Conservation (phyloP, 345 rosid genomes). For the Euclidium syriacum region DNA sequence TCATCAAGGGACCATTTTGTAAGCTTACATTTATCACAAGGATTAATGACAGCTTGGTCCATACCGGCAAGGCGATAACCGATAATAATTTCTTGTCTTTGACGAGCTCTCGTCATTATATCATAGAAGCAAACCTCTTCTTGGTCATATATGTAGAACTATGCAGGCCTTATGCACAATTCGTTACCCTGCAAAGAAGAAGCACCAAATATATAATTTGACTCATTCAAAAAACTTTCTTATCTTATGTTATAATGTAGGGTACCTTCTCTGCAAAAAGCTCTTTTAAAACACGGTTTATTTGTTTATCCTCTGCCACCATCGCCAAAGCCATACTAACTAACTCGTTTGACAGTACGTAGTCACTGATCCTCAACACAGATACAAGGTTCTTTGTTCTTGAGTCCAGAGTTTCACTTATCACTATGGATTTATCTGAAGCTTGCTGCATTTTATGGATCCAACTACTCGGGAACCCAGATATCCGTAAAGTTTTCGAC, state of each 20-base stretch:
- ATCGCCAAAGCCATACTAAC: constrained; percentile 96
- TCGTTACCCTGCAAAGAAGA: constrained; percentile 88
- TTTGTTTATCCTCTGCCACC: constrained; percentile 96
- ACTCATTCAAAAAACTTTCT: too few species aligned
- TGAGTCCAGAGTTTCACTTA: constrained; percentile 89
- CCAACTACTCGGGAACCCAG: constrained; percentile 85
- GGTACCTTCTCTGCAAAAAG: constrained; percentile 80
- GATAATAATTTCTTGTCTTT: constrained; percentile 61
- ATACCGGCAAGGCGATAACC: constrained; percentile 66
- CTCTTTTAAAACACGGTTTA: constrained; percentile 87
- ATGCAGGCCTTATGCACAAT: constrained; percentile 87
- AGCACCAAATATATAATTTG: too few species aligned
- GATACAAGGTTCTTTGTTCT: constrained; percentile 93
- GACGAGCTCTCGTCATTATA: constrained; percentile 72
- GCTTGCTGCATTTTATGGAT: constrained; percentile 94
- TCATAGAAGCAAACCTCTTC: constrained; percentile 74
- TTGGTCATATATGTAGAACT: constrained; percentile 74
- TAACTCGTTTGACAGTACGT: constrained; percentile 80
- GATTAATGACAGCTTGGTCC: constrained; percentile 79
- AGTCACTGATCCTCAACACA: constrained; percentile 90
- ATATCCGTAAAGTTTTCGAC: constrained; percentile 34
- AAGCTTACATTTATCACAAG: constrained; percentile 47
- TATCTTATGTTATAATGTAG: neutral
- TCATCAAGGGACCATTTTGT: constrained; percentile 83
- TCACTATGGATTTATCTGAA: constrained; percentile 74